Conservation (phyloP, 192 early-diverging fungal genomes). For the Mortierella antarctica region DNA sequence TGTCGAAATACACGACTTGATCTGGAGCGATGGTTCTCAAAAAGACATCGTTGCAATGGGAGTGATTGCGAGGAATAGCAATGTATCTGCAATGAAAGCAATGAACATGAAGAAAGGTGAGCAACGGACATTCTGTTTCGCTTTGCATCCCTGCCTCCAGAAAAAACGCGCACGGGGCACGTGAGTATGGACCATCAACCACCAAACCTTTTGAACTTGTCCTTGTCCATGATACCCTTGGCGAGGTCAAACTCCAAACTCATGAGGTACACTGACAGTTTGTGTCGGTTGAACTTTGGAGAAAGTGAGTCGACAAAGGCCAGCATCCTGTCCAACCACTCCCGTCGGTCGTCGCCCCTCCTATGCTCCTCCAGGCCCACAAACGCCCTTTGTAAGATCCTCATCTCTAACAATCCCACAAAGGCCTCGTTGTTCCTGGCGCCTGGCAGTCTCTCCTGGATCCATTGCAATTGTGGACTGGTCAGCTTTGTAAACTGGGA, state of each 20-base stretch:
- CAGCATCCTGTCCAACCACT: slow-evolving; percentile 35
- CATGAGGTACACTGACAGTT: slow-evolving; percentile 38
- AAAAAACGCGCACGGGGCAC: not conserved
- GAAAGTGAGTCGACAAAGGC: slow-evolving; percentile 29
- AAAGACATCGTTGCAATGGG: slow-evolving; percentile 1
- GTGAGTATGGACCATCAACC: not conserved
- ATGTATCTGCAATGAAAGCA: slow-evolving; percentile 1
- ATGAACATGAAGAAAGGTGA: not conserved
- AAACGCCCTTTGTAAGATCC: slow-evolving; percentile 14
- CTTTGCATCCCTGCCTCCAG: not conserved
- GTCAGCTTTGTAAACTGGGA: slow-evolving; percentile 9
- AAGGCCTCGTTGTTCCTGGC: slow-evolving; percentile 38
- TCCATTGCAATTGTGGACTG: slow-evolving; percentile 14
- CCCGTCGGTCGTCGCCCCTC: not conserved
- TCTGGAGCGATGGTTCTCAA: not conserved
- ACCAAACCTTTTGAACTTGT: slow-evolving; percentile 33
- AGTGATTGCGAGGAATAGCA: slow-evolving; percentile 17
- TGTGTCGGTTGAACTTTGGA: slow-evolving; percentile 43
- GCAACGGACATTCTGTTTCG: not conserved
- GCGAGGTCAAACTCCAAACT: slow-evolving; percentile 38
- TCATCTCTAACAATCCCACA: slow-evolving; percentile 29
- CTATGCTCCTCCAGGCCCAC: not conserved
- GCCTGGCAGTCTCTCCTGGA: not conserved
- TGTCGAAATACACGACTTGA: slow-evolving; percentile 1
- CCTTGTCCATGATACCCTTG: slow-evolving; percentile 10